Conservation (phyloP, 768 basidiomycete genomes). For the Macrolepiota dolichaula region DNA sequence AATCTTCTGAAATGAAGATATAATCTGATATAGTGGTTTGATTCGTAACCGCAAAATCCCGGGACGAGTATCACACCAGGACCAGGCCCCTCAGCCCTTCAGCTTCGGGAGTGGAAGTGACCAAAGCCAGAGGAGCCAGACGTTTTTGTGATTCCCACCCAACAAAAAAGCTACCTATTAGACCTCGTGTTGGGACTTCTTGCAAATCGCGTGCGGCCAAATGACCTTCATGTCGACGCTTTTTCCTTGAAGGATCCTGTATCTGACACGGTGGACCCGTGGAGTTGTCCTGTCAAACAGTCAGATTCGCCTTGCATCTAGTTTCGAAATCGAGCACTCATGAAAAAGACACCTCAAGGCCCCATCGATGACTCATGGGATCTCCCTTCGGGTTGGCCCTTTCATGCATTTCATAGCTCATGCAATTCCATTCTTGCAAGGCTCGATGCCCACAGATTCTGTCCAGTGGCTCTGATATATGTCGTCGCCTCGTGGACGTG, state of each 20-base stretch:
- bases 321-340: background rate
- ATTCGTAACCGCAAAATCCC: no score
- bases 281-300: constrained; percentile 17
- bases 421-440: background rate
- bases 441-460: constrained; percentile 6
- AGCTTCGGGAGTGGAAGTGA: background rate
- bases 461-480: constrained; percentile 23
- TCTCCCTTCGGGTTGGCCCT: background rate
- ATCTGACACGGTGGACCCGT: constrained; percentile 17
- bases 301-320: constrained; percentile 24
- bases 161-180: background rate
- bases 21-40: no score
- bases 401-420: background rate
- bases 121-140: background rate
- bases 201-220: constrained; percentile 22
- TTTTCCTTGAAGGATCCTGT: constrained; percentile 17
- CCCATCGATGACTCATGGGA: background rate
- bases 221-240: constrained; percentile 17
- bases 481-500: constrained; percentile 35
- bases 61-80: no score
- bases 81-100: background rate
- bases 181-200: constrained; percentile 23
- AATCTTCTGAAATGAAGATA: no score
- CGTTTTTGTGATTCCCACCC: background rate
- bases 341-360: background rate